phyloP scores from a whole-genome alignment of 1,139 yeast species.

The Debaryomyces sp. region DNA sequence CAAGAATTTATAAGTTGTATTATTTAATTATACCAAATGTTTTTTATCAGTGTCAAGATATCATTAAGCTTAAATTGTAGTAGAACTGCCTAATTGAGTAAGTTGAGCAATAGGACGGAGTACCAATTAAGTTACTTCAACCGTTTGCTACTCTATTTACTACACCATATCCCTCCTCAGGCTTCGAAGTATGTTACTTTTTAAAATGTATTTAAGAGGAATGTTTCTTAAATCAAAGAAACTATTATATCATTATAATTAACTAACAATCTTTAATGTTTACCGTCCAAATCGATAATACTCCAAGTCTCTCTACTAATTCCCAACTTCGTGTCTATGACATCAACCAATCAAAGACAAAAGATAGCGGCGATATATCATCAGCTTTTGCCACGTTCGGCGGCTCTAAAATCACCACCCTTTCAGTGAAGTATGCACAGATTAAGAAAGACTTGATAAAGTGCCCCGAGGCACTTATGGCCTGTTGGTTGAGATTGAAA shows the following conservation, averaged over 20 bases:
- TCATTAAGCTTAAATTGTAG: no score
- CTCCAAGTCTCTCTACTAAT: no score
- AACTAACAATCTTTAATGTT: no score
- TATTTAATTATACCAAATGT: no score
- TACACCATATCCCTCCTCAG: no score
- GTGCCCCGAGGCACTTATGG: conserved; percentile 23
- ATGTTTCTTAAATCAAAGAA: neutral
- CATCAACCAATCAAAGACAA: neutral
- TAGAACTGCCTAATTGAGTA: neutral
- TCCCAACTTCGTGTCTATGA: neutral
- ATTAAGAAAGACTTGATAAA: conserved; percentile 25
- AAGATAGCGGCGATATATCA: neutral
- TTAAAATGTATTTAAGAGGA: no score
- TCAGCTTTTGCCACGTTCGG: neutral
- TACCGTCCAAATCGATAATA: no score
- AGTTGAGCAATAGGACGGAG: neutral
- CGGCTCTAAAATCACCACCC: neutral
- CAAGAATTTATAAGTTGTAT: no score
- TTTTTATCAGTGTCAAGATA: no score
- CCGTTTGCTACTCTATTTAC: no score
- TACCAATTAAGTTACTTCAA: neutral
- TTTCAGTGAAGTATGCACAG: conserved; percentile 13
- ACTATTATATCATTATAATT: neutral
- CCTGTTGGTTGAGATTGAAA: conserved; percentile 28
- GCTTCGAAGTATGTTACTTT: no score